Evolutionary conservation across 352 stramenopile genomes (phyloP), one percentile per base, ranked within the genome.

Genomic region (Globisporangium iwayamae): DNA sequence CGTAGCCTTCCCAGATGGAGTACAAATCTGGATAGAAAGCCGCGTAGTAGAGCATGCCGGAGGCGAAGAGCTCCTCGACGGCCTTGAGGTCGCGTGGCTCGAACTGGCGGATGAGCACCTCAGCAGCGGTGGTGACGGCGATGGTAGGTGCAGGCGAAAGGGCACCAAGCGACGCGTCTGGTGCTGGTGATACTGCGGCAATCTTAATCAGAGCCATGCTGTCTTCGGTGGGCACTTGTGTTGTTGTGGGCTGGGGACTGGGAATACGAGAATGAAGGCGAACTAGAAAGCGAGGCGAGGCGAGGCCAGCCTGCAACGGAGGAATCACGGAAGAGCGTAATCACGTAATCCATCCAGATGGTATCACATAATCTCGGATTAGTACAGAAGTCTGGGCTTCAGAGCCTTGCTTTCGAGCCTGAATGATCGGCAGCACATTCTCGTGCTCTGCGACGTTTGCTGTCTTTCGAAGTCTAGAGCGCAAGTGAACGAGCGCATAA

Each of bases 91-190:
- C 70, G 25, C 48, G 18, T 2, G 25, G 7, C 30, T 51, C 57
- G 57, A 70, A 78, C 50, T 57, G 47, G 4, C 70, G 73, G 59
- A 78, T 64, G n/a, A 38, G 53, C 13, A 72, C 55, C 30, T 45
- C 36, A 8, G 38, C 39, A 5, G 36, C 13, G 38, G 4, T 22
- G 8, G 32, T 9, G 13, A 0, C 43, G 14, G 48, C 1, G 25
- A 22, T 5, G 8, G 11, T 9, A 13, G 36, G 2, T 10, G 36
- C 36, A 13, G 36, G 36, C 36, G 36, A 10, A 13, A 41, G 36
- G 10, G 36, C 36, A 10, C 10, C 36, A 41, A 14, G 5, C 6
- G 13, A 20, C 38, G 16, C 25, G 11, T 16, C 22, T 6, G 10
- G 0, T 30, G 18, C 4, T 36, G 16, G 18, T 20, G 28, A 43